A percentile compares a stretch with the other conserved stretches of the same genome.
Evolutionary conservation across 192 early-diverging fungal genomes (phyloP).

Genomic region (Phlyctochytrium arcticum): DNA sequence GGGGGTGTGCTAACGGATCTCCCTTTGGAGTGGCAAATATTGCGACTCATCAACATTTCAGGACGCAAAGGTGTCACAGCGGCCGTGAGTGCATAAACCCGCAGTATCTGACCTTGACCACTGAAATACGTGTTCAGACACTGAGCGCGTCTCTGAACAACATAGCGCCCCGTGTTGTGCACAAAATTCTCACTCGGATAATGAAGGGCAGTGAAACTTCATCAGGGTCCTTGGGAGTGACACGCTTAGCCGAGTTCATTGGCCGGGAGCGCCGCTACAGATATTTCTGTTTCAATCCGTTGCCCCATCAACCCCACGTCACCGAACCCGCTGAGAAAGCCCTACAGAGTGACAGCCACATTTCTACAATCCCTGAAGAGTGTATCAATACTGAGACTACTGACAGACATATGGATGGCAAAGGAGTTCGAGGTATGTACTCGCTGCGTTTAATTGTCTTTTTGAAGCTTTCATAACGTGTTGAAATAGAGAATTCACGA

Average conservation of each 20-base stretch:
- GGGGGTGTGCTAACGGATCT: constrained; percentile 52
- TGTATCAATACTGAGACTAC: too few species aligned
- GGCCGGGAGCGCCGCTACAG: constrained; percentile 62
- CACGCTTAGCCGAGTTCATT: constrained; percentile 51
- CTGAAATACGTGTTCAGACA: too few species aligned
- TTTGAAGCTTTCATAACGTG: too few species aligned
- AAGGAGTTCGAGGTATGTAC: too few species aligned
- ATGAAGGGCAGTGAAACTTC: constrained; percentile 31
- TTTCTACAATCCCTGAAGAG: too few species aligned
- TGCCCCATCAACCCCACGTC: too few species aligned
- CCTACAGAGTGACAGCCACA: too few species aligned
- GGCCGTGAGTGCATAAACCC: constrained; percentile 32
- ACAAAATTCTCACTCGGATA: constrained; percentile 43
- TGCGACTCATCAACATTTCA: constrained; percentile 44
- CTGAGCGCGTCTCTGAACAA: constrained; percentile 48
- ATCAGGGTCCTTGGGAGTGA: constrained; percentile 32
- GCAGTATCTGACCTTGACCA: too few species aligned
- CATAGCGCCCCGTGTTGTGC: constrained; percentile 44
- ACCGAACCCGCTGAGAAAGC: too few species aligned
- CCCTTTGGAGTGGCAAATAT: constrained; percentile 63
- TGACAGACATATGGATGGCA: too few species aligned
- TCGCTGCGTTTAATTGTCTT: too few species aligned
- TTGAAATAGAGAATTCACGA: too few species aligned
- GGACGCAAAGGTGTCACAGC: constrained; percentile 52
- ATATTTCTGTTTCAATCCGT: constrained; percentile 48